phyloP scores from a whole-genome alignment of 78 protist species.

The slime mould (Dictyostelium discoideum) region dicty_2.7 NC_007089.4:1637001-1637500 shows the following conservation, averaged over 20 bases:
- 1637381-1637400: constrained; percentile 42
- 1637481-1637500: constrained; percentile 38
- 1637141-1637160: constrained; percentile 32
- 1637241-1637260: neutral
- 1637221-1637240: neutral
- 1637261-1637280: constrained; percentile 22
- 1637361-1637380: constrained; percentile 51
- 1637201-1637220: constrained; percentile 17
- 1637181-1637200: constrained; percentile 14
- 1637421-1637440: neutral
- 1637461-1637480: neutral
- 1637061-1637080: constrained; percentile 63
- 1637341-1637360: constrained; percentile 25
- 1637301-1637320: constrained; percentile 27
- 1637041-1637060: constrained; percentile 42
- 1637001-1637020: constrained; percentile 41
- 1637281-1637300: constrained; percentile 45
- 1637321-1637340: constrained; percentile 2
- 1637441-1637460: constrained; percentile 34
- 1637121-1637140: constrained; percentile 48
- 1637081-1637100: constrained; percentile 64
- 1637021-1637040: constrained; percentile 31
- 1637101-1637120: neutral
- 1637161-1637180: constrained; percentile 52
- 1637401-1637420: constrained; percentile 35